Percentiles rank a stretch among this genome's conserved stretches.
Evolutionary conservation across 148 eudicot genomes (phyloP).

Genomic region (Agrostemma githago): DNA sequence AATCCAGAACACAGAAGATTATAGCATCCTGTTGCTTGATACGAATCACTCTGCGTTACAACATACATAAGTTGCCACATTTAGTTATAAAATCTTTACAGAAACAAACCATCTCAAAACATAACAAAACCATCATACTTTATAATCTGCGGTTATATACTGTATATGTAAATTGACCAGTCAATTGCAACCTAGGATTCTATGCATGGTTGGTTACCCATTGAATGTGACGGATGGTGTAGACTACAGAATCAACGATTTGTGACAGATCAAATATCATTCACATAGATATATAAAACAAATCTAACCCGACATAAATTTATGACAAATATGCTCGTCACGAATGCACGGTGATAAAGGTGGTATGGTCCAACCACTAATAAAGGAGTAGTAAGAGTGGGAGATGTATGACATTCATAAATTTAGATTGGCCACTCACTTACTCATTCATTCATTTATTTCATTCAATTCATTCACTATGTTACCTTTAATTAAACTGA

Average conservation of each 20-base stretch:
- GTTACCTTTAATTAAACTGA: neutral
- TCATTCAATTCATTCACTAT: neutral
- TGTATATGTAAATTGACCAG: too few species aligned
- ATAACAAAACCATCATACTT: too few species aligned
- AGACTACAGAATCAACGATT: too few species aligned
- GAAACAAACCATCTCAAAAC: too few species aligned
- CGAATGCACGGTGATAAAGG: neutral
- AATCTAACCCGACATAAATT: neutral
- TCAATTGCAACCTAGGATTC: too few species aligned
- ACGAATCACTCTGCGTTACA: constrained; percentile 69
- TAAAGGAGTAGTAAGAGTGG: neutral
- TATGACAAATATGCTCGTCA: neutral
- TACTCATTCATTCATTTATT: too few species aligned
- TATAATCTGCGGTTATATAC: too few species aligned
- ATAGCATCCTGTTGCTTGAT: constrained; percentile 97
- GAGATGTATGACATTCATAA: neutral
- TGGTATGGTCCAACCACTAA: neutral
- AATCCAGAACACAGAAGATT: constrained; percentile 88
- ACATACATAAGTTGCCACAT: neutral
- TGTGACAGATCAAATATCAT: too few species aligned
- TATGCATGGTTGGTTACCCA: too few species aligned
- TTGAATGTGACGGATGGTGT: too few species aligned
- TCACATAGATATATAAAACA: too few species aligned
- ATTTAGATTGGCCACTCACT: neutral
- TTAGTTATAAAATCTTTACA: too few species aligned